These are phyloP conservation scores for Colletotrichum abscissum DNA, from an alignment of 2,329 filamentous ascomycete genomes.

Conservation along the genomic window DNA sequence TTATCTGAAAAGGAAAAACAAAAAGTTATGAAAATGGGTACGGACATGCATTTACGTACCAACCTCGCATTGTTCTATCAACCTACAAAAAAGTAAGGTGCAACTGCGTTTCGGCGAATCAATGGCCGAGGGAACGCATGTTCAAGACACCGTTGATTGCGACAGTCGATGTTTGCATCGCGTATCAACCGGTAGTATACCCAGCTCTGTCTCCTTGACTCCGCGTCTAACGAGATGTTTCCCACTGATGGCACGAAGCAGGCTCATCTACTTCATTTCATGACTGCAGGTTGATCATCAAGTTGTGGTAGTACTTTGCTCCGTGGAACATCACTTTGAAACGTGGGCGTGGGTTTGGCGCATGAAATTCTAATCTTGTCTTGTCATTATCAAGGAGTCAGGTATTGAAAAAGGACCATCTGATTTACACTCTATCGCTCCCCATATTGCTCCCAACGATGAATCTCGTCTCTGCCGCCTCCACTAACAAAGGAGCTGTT, in stretches of 20 bases:
- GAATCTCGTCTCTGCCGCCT: constrained; percentile 45
- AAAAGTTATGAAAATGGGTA: neutral
- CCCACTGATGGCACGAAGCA: neutral
- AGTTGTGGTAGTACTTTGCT: neutral
- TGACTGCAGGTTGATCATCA: neutral
- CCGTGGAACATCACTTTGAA: neutral
- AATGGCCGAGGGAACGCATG: neutral
- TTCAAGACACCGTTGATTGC: neutral
- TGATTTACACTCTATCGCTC: constrained; percentile 63
- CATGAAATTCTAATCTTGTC: constrained; percentile 12
- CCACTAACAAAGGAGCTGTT: constrained; percentile 56
- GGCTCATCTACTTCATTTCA: neutral
- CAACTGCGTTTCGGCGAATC: neutral
- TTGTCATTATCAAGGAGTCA: constrained; percentile 37
- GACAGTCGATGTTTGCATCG: neutral
- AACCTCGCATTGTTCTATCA: no score
- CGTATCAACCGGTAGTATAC: neutral
- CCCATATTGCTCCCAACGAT: constrained; percentile 38
- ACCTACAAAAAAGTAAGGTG: neutral
- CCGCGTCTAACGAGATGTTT: neutral
- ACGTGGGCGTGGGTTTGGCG: neutral
- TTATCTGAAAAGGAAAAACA: neutral
- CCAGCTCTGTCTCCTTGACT: neutral
- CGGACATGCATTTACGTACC: neutral
- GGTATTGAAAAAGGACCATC: constrained; percentile 56